These are phyloP conservation scores for Boletus semigastroideus DNA, from an alignment of 1,284 basidiomycete species.

Conservation along the genomic window DNA sequence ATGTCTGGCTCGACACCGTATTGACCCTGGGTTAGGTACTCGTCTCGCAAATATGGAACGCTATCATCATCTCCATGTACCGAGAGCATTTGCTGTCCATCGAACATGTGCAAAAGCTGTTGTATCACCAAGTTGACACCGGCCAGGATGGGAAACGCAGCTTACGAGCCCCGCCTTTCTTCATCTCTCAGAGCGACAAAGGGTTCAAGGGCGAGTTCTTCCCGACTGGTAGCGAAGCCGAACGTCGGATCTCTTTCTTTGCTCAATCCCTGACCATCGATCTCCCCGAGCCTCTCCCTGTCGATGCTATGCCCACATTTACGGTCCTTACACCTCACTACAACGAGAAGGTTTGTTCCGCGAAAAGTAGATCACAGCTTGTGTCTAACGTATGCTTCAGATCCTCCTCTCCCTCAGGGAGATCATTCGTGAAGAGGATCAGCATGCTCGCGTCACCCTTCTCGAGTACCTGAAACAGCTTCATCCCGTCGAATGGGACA, in stretches of 20 bases:
- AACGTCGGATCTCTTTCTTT: constrained; percentile 95
- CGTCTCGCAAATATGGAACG: constrained; percentile 97
- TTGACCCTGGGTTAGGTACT: constrained; percentile 63
- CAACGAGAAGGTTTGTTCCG: constrained; percentile 76
- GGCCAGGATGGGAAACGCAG: constrained; percentile 82
- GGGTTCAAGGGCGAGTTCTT: constrained; percentile 89
- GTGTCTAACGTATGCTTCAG: constrained; percentile 36
- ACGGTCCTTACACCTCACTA: constrained; percentile 95
- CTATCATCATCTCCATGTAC: constrained; percentile 99
- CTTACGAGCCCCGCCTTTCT: constrained; percentile 90
- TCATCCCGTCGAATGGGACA: constrained; percentile 98
- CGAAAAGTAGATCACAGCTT: not conserved
- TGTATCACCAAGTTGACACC: constrained; percentile 93
- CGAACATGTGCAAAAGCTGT: constrained; percentile 90
- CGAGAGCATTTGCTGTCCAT: constrained; percentile 95
- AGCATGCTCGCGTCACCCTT: constrained; percentile 91
- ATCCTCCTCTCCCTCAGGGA: constrained; percentile 91
- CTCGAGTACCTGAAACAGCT: constrained; percentile 98
- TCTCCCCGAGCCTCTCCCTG: constrained; percentile 86
- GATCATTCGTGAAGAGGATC: constrained; percentile 96
- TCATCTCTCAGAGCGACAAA: constrained; percentile 88
- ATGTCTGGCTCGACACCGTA: not conserved
- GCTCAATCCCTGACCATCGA: constrained; percentile 90
- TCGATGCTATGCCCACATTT: constrained; percentile 97
- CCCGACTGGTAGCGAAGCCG: constrained; percentile 88